phyloP scores from a whole-genome alignment of 306 rosid species.

The Fragaria iinumae region DNA sequence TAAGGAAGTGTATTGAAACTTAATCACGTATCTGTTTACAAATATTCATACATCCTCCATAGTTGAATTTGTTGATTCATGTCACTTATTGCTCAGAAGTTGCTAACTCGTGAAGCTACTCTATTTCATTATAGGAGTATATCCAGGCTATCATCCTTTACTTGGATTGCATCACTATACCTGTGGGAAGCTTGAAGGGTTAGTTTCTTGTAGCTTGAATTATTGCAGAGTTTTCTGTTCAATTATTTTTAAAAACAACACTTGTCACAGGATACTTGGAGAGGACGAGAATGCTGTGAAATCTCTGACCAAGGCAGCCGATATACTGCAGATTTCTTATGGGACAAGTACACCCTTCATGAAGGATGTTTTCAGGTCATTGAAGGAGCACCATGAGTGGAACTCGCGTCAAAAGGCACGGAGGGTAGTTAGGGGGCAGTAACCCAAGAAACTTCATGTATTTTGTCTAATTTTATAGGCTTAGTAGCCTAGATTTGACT shows the following conservation, averaged over 20 bases:
- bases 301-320: conserved; percentile 58
- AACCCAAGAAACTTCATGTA: not conserved
- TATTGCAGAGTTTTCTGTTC: not conserved
- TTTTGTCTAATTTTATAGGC: too few relatives aligned
- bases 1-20: not conserved
- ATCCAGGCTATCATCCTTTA: conserved; percentile 72
- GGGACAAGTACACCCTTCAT: conserved; percentile 67
- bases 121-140: conserved; percentile 54
- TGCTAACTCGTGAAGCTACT: conserved; percentile 23
- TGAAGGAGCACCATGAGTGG: conserved; percentile 74
- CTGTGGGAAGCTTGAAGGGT: conserved; percentile 90
- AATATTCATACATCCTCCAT: not conserved
- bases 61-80: not conserved
- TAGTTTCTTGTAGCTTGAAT: conserved; percentile 29
- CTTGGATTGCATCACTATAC: conserved; percentile 85
- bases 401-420: not conserved
- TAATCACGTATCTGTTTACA: not conserved
- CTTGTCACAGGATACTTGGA: conserved; percentile 53
- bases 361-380: conserved; percentile 62
- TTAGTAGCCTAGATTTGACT: too few relatives aligned
- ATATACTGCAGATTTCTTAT: conserved; percentile 68
- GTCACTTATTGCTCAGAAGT: conserved; percentile 5
- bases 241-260: not conserved
- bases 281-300: conserved; percentile 56
- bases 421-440: too few relatives aligned